Conservation (phyloP, 495 filamentous ascomycete genomes). For the Trichoderma asperelloides region DNA sequence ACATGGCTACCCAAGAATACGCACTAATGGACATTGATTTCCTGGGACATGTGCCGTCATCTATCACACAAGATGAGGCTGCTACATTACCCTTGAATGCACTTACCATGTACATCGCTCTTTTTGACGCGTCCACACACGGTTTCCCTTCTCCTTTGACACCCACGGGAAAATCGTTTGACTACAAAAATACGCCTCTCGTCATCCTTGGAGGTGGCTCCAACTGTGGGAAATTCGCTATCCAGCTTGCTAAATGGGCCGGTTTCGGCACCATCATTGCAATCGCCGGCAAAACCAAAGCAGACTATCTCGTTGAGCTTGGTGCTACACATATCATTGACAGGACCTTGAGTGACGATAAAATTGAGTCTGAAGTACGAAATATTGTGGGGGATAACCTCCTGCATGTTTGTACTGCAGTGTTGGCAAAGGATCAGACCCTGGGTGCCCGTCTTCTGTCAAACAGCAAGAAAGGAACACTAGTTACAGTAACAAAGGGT, state of each 20-base stretch:
- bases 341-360: neutral
- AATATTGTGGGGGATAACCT: neutral
- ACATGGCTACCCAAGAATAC: neutral
- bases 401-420: neutral
- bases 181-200: neutral
- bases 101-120: neutral
- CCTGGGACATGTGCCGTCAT: neutral
- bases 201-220: neutral
- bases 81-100: neutral
- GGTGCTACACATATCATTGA: neutral
- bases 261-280: neutral
- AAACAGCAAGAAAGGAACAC: neutral
- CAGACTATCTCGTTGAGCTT: neutral
- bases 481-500: neutral
- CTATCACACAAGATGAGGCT: neutral
- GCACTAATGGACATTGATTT: neutral
- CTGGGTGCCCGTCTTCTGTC: neutral
- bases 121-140: neutral
- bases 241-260: constrained; percentile 1
- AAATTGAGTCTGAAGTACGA: neutral
- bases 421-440: neutral
- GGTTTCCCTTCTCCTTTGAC: neutral
- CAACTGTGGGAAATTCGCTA: constrained; percentile 1
- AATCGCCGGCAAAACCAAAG: neutral
- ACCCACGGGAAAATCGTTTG: neutral